Percentiles rank a stretch among this genome's conserved stretches.
phyloP scores from a whole-genome alignment of 2,329 filamentous ascomycete genomes.

The Diaporthe citri region DNA sequence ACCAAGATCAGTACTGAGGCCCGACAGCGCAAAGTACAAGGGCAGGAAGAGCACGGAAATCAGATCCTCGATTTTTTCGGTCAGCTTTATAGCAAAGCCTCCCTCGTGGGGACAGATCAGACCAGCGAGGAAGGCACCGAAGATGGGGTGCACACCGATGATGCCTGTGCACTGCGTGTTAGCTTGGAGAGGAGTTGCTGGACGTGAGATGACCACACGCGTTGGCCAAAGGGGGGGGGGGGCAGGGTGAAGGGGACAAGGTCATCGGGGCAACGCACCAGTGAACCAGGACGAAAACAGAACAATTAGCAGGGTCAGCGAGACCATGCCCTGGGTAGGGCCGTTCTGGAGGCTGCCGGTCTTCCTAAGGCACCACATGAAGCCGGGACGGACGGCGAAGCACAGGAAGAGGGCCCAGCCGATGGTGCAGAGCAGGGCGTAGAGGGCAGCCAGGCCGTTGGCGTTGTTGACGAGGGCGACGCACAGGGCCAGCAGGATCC shows the following conservation, averaged over 20 bases:
- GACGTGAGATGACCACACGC: neutral
- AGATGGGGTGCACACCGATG: slow-evolving; percentile 94
- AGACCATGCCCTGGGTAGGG: slow-evolving; percentile 86
- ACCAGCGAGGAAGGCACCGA: slow-evolving; percentile 90
- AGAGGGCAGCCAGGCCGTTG: slow-evolving; percentile 85
- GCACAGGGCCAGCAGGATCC: slow-evolving; percentile 92
- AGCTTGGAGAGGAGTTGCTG: neutral
- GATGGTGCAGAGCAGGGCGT: slow-evolving; percentile 80
- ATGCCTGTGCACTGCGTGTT: slow-evolving; percentile 60
- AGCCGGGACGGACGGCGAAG: slow-evolving; percentile 78
- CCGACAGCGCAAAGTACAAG: slow-evolving; percentile 93
- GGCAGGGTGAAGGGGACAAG: slow-evolving; percentile 34
- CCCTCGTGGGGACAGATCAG: slow-evolving; percentile 91
- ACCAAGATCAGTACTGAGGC: slow-evolving; percentile 88
- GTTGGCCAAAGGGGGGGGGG: slow-evolving; percentile 27
- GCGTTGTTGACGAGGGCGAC: slow-evolving; percentile 93
- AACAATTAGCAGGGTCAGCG: slow-evolving; percentile 83
- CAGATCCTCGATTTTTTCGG: slow-evolving; percentile 94
- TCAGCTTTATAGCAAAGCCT: slow-evolving; percentile 90
- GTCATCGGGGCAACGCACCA: slow-evolving; percentile 45
- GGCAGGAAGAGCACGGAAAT: slow-evolving; percentile 87
- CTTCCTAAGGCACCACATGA: slow-evolving; percentile 79
- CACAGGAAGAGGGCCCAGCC: slow-evolving; percentile 83
- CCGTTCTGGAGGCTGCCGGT: slow-evolving; percentile 88
- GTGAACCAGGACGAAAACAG: slow-evolving; percentile 89